These are phyloP conservation scores for Curvularia lunata DNA, from an alignment of 2,329 filamentous ascomycete genomes.

Conservation along the genomic window DNA sequence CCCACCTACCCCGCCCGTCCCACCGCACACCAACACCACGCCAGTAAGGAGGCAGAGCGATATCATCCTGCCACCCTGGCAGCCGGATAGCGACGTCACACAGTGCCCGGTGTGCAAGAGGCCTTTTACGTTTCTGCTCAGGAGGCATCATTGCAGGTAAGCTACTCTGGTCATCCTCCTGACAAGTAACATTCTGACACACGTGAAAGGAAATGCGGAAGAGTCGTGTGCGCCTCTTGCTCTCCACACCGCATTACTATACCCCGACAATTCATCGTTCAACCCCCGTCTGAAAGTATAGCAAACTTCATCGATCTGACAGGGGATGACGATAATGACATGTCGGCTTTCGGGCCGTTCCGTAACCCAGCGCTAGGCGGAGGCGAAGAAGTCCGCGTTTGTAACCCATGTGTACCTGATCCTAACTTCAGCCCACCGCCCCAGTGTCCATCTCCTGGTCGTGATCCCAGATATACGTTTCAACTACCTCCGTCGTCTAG, in stretches of 20 bases:
- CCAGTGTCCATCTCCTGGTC: constrained; percentile 47
- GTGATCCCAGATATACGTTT: constrained; percentile 6
- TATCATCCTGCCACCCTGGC: constrained; percentile 76
- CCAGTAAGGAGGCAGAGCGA: constrained; percentile 46
- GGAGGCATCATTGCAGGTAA: constrained; percentile 91
- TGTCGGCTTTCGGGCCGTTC: constrained; percentile 38
- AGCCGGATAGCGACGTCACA: constrained; percentile 82
- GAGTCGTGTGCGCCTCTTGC: constrained; percentile 87
- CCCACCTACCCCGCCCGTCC: constrained; percentile 19
- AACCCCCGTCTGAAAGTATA: constrained; percentile 57
- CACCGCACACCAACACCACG: constrained; percentile 17
- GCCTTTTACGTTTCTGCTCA: constrained; percentile 81
- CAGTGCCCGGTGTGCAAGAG: constrained; percentile 83
- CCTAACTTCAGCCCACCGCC: constrained; percentile 67
- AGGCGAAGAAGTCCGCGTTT: constrained; percentile 72
- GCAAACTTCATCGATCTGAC: constrained; percentile 54
- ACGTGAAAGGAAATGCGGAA: constrained; percentile 76
- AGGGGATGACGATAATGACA: constrained; percentile 43
- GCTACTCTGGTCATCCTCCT: constrained; percentile 29
- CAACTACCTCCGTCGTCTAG: constrained; percentile 14
- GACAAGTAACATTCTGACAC: constrained; percentile 1
- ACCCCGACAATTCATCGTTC: constrained; percentile 89
- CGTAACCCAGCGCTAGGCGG: constrained; percentile 63
- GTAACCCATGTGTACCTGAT: constrained; percentile 76
- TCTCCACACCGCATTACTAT: constrained; percentile 96